A percentile compares a stretch with the other conserved stretches of the same genome.
Conservation (phyloP, 2,329 filamentous ascomycete genomes). For the Pseudogymnoascus sp. region DNA sequence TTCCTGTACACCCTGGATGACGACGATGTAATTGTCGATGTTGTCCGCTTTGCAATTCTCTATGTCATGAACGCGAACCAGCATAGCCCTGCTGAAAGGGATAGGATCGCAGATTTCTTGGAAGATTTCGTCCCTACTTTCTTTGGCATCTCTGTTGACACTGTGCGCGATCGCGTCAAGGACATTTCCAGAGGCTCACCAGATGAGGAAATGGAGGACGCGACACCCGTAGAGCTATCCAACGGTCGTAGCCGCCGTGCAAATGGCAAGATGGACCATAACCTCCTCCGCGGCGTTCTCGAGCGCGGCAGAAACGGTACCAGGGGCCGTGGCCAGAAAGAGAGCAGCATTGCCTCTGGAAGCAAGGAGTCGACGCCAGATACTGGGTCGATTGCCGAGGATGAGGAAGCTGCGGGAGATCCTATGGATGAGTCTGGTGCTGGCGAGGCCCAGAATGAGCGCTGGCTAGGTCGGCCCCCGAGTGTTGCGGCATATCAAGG, state of each 20-base stretch:
- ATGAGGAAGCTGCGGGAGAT: conserved; percentile 59
- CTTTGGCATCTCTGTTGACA: conserved; percentile 65
- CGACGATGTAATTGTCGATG: conserved; percentile 55
- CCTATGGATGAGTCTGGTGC: conserved; percentile 40
- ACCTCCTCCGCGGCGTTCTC: conserved; percentile 76
- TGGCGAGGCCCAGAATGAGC: conserved; percentile 55
- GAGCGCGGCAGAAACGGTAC: conserved; percentile 67
- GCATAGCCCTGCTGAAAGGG: conserved; percentile 63
- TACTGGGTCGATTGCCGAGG: conserved; percentile 65
- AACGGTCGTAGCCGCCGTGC: conserved; percentile 53
- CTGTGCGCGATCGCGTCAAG: conserved; percentile 55
- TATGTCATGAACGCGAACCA: conserved; percentile 61
- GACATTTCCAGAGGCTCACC: conserved; percentile 62
- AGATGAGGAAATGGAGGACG: conserved; percentile 70
- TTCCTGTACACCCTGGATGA: conserved; percentile 68
- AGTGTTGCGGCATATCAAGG: conserved; percentile 44
- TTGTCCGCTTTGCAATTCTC: conserved; percentile 53
- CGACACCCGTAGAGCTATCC: conserved; percentile 58
- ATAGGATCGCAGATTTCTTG: conserved; percentile 65
- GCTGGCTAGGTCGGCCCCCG: conserved; percentile 55
- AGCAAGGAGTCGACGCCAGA: conserved; percentile 89
- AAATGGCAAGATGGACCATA: conserved; percentile 64
- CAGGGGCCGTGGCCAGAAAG: conserved; percentile 62
- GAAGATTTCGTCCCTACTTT: conserved; percentile 68
- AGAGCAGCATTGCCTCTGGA: conserved; percentile 65